Evolutionary conservation across 2,329 filamentous ascomycete species (phyloP).

Genomic region (Aspergillus fumigatiaffinis): DNA sequence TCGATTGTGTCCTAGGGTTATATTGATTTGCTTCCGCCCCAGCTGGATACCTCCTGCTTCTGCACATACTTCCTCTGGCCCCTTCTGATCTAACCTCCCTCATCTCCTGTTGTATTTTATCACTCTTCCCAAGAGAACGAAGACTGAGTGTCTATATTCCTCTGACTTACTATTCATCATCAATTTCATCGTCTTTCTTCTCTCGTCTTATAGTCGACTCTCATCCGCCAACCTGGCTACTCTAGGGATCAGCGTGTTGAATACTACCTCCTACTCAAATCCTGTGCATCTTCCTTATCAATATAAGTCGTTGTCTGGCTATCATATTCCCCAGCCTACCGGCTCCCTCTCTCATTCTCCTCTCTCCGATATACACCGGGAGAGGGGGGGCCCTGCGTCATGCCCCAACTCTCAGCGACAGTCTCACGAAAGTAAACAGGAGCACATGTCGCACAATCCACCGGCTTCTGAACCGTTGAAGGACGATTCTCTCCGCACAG

Average conservation of each 20-base stretch:
- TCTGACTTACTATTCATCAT: not conserved
- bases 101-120: not conserved
- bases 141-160: not conserved
- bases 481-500: constrained; percentile 23
- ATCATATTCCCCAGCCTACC: constrained; percentile 18
- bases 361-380: constrained; percentile 30
- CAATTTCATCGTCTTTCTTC: not conserved
- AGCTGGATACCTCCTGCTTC: too few relatives aligned
- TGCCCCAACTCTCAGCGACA: constrained; percentile 30
- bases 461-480: constrained; percentile 26
- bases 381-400: constrained; percentile 39
- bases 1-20: not conserved
- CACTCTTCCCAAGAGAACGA: not conserved
- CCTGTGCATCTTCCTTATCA: constrained; percentile 29
- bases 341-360: constrained; percentile 37
- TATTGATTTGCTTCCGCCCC: not conserved
- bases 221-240: constrained; percentile 37
- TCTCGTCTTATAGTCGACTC: constrained; percentile 2
- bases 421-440: constrained; percentile 26
- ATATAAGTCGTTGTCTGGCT: constrained; percentile 29
- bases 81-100: not conserved
- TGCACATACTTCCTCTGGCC: not conserved
- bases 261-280: constrained; percentile 28
- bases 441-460: constrained; percentile 39
- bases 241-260: constrained; percentile 35